Conservation (phyloP, 2,329 filamentous ascomycete genomes). For the Aspergillus neotritici region DNA sequence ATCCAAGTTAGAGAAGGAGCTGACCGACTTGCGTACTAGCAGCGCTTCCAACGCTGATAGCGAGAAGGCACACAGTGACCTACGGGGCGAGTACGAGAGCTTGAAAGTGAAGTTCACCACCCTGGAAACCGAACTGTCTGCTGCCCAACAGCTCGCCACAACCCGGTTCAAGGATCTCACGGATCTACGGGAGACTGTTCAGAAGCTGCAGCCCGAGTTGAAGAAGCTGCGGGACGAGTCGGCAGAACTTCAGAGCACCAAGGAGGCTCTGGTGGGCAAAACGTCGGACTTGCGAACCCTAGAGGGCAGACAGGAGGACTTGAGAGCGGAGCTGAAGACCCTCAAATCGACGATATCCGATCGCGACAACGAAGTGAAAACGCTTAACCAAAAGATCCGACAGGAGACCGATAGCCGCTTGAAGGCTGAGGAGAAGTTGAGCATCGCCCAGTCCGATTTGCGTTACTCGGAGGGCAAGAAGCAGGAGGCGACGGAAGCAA, state of each 20-base stretch:
- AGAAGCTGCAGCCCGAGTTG: constrained; percentile 82
- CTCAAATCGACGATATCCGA: constrained; percentile 66
- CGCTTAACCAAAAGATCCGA: constrained; percentile 70
- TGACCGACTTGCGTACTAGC: constrained; percentile 51
- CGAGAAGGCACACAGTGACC: constrained; percentile 47
- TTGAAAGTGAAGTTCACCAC: constrained; percentile 64
- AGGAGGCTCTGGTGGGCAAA: constrained; percentile 65
- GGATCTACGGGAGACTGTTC: constrained; percentile 70
- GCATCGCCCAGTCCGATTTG: constrained; percentile 68
- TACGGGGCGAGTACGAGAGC: constrained; percentile 63
- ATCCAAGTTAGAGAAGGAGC: constrained; percentile 63
- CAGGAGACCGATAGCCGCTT: constrained; percentile 66
- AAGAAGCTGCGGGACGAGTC: constrained; percentile 72
- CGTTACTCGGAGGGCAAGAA: constrained; percentile 73
- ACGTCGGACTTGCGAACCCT: constrained; percentile 63
- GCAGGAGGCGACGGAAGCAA: constrained; percentile 66
- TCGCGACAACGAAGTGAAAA: constrained; percentile 71
- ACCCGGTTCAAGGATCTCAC: constrained; percentile 82
- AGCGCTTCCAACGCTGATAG: constrained; percentile 44
- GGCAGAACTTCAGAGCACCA: constrained; percentile 64
- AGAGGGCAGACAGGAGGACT: constrained; percentile 75
- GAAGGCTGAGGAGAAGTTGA: constrained; percentile 73
- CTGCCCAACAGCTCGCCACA: constrained; percentile 79
- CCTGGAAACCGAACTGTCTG: constrained; percentile 76
- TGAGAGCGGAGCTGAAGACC: constrained; percentile 65